These are phyloP conservation scores for Aspergillus sojae DNA, from an alignment of 2,329 filamentous ascomycete species.

Conservation along the genomic window DNA sequence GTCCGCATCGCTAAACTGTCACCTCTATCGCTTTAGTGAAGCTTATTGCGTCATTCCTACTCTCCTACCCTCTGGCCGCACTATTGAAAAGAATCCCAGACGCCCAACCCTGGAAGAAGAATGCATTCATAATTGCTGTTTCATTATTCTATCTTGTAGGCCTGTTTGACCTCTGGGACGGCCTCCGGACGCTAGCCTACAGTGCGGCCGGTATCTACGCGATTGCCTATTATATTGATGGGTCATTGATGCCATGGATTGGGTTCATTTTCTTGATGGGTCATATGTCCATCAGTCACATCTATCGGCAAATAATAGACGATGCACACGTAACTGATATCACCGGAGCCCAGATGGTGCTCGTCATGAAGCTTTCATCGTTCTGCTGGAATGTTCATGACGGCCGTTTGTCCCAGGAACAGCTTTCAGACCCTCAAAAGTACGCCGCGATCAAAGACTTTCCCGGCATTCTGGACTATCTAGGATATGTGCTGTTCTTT, in stretches of 20 bases:
- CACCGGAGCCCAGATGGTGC: slow-evolving; percentile 93
- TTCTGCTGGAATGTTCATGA: slow-evolving; percentile 99
- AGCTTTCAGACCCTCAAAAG: slow-evolving; percentile 85
- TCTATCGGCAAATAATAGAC: slow-evolving; percentile 73
- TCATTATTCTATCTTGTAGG: slow-evolving; percentile 91
- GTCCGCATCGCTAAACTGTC: slow-evolving; percentile 6
- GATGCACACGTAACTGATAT: slow-evolving; percentile 75
- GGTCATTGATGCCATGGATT: slow-evolving; percentile 96
- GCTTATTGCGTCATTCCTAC: slow-evolving; percentile 83
- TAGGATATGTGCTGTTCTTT: slow-evolving; percentile 94
- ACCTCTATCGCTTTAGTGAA: slow-evolving; percentile 66
- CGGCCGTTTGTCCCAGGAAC: slow-evolving; percentile 74
- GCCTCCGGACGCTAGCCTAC: slow-evolving; percentile 75
- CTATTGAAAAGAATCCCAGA: slow-evolving; percentile 90
- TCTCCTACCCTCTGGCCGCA: slow-evolving; percentile 89
- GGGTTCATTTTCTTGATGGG: slow-evolving; percentile 93
- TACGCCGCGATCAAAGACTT: slow-evolving; percentile 75
- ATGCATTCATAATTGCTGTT: slow-evolving; percentile 78
- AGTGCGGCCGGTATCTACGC: slow-evolving; percentile 78
- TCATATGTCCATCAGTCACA: slow-evolving; percentile 90
- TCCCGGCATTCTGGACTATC: slow-evolving; percentile 76
- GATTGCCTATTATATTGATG: slow-evolving; percentile 80
- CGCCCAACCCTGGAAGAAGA: slow-evolving; percentile 78
- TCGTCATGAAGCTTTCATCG: slow-evolving; percentile 94
- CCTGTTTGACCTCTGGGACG: slow-evolving; percentile 88